These are phyloP conservation scores for Venustampulla echinocandica DNA, from an alignment of 495 filamentous ascomycete genomes.

Conservation along the genomic window DNA sequence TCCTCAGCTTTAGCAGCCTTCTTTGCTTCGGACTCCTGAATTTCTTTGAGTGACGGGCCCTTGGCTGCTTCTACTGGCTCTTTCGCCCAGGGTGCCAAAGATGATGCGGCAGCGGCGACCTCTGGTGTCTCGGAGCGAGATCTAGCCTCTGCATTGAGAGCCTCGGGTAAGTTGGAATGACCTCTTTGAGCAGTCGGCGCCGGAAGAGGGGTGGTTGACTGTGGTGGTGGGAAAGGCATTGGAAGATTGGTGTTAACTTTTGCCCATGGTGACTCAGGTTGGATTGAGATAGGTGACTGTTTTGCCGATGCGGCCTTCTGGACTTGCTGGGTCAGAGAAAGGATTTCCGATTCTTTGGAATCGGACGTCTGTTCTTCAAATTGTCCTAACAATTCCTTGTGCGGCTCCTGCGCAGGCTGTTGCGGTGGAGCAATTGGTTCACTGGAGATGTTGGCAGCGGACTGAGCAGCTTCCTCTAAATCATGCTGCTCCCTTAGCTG, in stretches of 20 bases:
- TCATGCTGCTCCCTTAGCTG: conserved; percentile 50
- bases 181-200: conserved; percentile 81
- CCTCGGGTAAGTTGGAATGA: conserved; percentile 73
- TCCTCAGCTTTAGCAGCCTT: conserved; percentile 90
- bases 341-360: conserved; percentile 22
- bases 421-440: conserved; percentile 20
- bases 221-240: conserved; percentile 67
- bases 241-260: conserved; percentile 57
- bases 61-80: conserved; percentile 69
- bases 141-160: conserved; percentile 59
- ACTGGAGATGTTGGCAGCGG: conserved; percentile 4
- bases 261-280: conserved; percentile 50
- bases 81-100: conserved; percentile 91
- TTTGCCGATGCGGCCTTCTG: conserved; percentile 65
- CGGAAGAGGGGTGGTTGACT: conserved; percentile 69
- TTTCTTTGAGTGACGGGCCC: conserved; percentile 90
- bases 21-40: conserved; percentile 89
- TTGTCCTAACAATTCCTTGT: conserved; percentile 16
- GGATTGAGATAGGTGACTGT: conserved; percentile 42
- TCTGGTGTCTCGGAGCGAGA: conserved; percentile 70
- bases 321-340: conserved; percentile 81
- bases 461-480: conserved; percentile 30
- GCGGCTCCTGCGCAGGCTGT: conserved; percentile 11
- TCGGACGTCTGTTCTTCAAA: conserved; percentile 18
- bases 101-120: conserved; percentile 38